Evolutionary conservation across 2,329 filamentous ascomycete species (phyloP), one percentile per base, ranked within the genome.

Genomic region (Dactylellina cionopaga): DNA sequence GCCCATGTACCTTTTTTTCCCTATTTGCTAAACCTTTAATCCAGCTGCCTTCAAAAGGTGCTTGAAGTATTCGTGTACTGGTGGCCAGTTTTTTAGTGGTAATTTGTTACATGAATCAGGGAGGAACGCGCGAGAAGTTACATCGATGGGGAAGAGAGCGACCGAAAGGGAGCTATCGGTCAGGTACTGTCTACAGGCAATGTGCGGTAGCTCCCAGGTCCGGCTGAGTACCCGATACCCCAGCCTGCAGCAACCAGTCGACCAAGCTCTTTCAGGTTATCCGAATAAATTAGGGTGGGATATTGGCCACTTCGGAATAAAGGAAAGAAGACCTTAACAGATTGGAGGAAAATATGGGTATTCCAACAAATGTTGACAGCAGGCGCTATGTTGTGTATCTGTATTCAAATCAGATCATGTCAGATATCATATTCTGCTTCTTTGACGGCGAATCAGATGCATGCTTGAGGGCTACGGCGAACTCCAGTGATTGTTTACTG

Each of bases 151-250:
- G n/a, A n/a, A n/a, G n/a, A n/a, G n/a, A n/a, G n/a, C n/a, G n/a
- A n/a, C n/a, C n/a, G n/a, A n/a, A n/a, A n/a, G n/a, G n/a, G n/a
- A 27, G 29, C 17, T 33, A 2, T 35, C 27, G 24, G 13, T n/a
- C 46, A n/a, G 49, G 51, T 56, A 51, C 11, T 22, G 59, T 66
- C 62, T 56, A 66, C 51, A 27, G 49, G 49, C 52, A 15, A 31
- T 31, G 33, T 39, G 39, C 33, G 49, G 39, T 24, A 56, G 62
- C 41, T 66, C 51, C 43, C 35, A 58, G 62, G 41, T 66, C 43
- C 62, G 51, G 62, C 41, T 56, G 13, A 24, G 62, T 66, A 66
- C 51, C 62, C 62, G 62, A 66, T 66, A 66, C 62, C 62, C 51
- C 59, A 54, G 59, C 44, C n/a, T 27, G 55, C 51, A 37, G 25